Evolutionary conservation across 2,329 filamentous ascomycete species (phyloP), one percentile per base, ranked within the genome.

Genomic region (Xylaria digitata): DNA sequence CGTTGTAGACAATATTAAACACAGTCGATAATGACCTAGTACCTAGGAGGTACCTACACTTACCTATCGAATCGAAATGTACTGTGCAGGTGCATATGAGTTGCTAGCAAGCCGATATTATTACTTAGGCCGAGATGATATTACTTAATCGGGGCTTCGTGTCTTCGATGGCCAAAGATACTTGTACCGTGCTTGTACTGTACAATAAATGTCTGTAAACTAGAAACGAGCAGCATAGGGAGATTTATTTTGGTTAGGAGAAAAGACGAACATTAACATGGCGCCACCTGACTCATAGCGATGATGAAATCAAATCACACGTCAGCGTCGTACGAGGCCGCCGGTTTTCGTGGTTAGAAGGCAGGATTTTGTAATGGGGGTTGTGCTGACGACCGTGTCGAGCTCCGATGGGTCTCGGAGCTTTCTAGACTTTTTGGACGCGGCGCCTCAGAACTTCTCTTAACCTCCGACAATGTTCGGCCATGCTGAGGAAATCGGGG

Each of bases 401-500:
- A 69, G 52, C 62, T 65, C 68, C 68, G 68, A 63, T 43, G 55
- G 26, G 17, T 23, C 30, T 58, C 68, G 68, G 68, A 68, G 68
- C 62, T 68, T 63, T 57, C 7, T 17, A 23, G 45, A n/a, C 23
- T 17, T 40, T 17, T 13, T 49, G 15, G 15, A 43, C 1, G 48
- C 54, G 49, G 30, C 26, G 43, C 9, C 30, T 6, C 42, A 32
- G 49, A 42, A 19, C 54, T 26, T 26, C 2, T 45, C 1, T 48
- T 49, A 67, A 57, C 37, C 50, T 63, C 61, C 65, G 61, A 11
- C 23, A 2, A 21, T 40, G n/a, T 21, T 54, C 65, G 61, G 62
- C 13, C 37, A 21, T 42, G 46, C n/a, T 23, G n/a, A 26, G 43
- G 4, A n/a, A 17, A 11, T n/a, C 45, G 3, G 19, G 48, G 42